A percentile compares a stretch with the other conserved stretches of the same genome.
phyloP scores from a whole-genome alignment of 1,139 yeast genomes.

The Lodderomyces pseudojiufengensis region DNA sequence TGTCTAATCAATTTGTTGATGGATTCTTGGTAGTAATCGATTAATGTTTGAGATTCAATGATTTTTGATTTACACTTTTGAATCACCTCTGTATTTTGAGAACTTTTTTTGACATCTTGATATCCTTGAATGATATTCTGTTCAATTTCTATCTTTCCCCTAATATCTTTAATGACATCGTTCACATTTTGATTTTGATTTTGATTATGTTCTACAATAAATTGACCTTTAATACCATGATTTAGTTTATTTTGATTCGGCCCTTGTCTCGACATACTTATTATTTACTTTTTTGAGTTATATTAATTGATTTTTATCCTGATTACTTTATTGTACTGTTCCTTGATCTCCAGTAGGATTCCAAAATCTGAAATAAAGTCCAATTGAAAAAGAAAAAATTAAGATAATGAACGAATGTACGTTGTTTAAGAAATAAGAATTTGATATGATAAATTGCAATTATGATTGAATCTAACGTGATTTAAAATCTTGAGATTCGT shows the following conservation, averaged over 20 bases:
- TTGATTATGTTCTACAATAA: not conserved
- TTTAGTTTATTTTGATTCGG: not conserved
- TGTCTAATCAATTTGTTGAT: conserved; percentile 57
- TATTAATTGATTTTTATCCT: too few relatives aligned
- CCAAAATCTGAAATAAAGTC: too few relatives aligned
- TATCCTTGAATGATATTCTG: conserved; percentile 85
- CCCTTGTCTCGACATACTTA: conserved; percentile 3
- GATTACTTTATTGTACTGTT: too few relatives aligned
- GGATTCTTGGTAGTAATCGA: conserved; percentile 80
- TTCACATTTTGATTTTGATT: conserved; percentile 12
- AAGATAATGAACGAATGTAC: too few relatives aligned
- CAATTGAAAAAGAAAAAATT: too few relatives aligned
- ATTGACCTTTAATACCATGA: not conserved
- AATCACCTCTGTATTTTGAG: conserved; percentile 76
- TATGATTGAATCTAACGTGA: too few relatives aligned
- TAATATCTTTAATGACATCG: conserved; percentile 57
- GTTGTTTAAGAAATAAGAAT: too few relatives aligned
- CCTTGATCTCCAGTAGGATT: too few relatives aligned
- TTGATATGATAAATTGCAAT: too few relatives aligned
- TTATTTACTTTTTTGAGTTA: too few relatives aligned
- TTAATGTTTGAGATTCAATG: conserved; percentile 86
- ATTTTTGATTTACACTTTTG: conserved; percentile 89
- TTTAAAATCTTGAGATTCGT: too few relatives aligned
- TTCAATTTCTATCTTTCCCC: conserved; percentile 82
- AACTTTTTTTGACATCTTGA: conserved; percentile 69